phyloP scores from a whole-genome alignment of 108 stramenopile species.

The Asterionellopsis glacialis region DNA sequence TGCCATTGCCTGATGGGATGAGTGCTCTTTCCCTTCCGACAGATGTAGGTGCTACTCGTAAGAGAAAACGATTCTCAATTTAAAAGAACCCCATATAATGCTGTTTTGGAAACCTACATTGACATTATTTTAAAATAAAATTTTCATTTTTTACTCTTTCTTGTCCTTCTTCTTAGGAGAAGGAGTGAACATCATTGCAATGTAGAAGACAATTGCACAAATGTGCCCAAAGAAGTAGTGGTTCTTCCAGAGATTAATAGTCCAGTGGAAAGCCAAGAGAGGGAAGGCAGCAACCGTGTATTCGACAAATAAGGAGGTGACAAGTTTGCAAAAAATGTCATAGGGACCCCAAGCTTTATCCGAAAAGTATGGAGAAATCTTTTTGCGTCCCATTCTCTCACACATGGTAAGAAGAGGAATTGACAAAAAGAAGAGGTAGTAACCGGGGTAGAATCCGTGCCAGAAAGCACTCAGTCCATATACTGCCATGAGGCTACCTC shows the following conservation, averaged over 20 bases:
- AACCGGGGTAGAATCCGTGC: slow-evolving; percentile 98
- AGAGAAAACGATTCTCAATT: too few species aligned
- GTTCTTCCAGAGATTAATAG: slow-evolving; percentile 57
- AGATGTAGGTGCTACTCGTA: too few species aligned
- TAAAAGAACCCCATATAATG: too few species aligned
- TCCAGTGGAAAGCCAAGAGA: slow-evolving; percentile 66
- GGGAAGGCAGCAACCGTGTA: slow-evolving; percentile 82
- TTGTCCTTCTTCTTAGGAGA: slow-evolving; percentile 48
- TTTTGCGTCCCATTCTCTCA: slow-evolving; percentile 85
- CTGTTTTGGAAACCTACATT: too few species aligned
- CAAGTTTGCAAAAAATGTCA: slow-evolving; percentile 58
- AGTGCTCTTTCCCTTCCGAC: too few species aligned
- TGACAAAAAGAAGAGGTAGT: slow-evolving; percentile 93
- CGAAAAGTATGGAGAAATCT: slow-evolving; percentile 76
- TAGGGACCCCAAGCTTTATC: slow-evolving; percentile 63
- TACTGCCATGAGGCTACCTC: slow-evolving; percentile 72
- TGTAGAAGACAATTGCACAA: slow-evolving; percentile 52
- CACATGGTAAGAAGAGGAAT: slow-evolving; percentile 76
- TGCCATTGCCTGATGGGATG: too few species aligned
- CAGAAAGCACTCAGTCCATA: slow-evolving; percentile 92
- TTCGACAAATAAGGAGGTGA: slow-evolving; percentile 62
- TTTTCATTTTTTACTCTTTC: too few species aligned
- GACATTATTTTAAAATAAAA: too few species aligned
- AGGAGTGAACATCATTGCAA: slow-evolving; percentile 50
- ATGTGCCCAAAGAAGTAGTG: slow-evolving; percentile 83